phyloP scores from a whole-genome alignment of 2,329 filamentous ascomycete species.

The Penicillium hordei region DNA sequence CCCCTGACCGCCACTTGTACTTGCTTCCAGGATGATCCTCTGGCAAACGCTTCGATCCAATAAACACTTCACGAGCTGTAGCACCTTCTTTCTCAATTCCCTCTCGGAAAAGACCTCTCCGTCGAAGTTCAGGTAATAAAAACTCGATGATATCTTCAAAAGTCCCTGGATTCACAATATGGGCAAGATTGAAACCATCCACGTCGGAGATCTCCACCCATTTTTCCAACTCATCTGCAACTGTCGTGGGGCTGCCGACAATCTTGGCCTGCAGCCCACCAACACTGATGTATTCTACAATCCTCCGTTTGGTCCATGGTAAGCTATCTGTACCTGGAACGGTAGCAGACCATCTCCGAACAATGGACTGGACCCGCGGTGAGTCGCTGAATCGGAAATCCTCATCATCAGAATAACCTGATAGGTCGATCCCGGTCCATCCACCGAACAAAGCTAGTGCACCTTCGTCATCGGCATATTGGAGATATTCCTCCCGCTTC shows the following conservation, averaged over 20 bases:
- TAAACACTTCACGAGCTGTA: conserved; percentile 7
- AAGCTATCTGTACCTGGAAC: conserved; percentile 33
- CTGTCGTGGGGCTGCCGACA: conserved; percentile 2
- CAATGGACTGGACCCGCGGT: conserved; percentile 30
- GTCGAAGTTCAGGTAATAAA: conserved; percentile 21
- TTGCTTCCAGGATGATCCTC: conserved; percentile 9
- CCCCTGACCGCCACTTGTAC: conserved; percentile 6
- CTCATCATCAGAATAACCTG: conserved; percentile 36
- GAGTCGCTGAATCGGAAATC: conserved; percentile 40
- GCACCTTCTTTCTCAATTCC: conserved; percentile 3
- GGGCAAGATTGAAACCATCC: conserved; percentile 26
- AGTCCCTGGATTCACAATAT: conserved; percentile 21
- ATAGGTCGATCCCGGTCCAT: conserved; percentile 38
- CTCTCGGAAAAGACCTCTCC: neutral
- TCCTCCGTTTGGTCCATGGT: conserved; percentile 32
- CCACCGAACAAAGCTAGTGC: conserved; percentile 44
- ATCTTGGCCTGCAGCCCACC: conserved; percentile 10
- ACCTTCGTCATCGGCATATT: conserved; percentile 43
- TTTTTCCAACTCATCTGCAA: conserved; percentile 9
- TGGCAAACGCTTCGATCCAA: conserved; percentile 3
- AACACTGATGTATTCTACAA: conserved; percentile 27
- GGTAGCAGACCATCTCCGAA: conserved; percentile 38
- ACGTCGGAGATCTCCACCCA: conserved; percentile 24
- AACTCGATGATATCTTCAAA: conserved; percentile 27
- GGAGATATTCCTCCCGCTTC: conserved; percentile 41